phyloP scores from a whole-genome alignment of 1,284 basidiomycete genomes.

The Rhizoctonia solani region DNA sequence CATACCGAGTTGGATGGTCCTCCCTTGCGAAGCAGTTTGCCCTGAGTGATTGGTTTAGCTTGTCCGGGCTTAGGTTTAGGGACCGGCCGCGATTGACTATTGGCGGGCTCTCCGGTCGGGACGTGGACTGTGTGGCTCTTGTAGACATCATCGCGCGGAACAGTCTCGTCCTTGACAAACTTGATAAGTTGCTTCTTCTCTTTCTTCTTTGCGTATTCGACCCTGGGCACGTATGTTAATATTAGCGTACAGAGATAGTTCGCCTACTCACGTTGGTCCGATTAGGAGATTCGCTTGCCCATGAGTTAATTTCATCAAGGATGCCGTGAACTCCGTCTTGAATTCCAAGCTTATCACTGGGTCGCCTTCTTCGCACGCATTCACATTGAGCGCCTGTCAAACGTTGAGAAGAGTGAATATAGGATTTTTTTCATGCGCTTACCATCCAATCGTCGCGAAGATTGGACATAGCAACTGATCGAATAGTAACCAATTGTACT shows the following conservation, averaged over 20 bases:
- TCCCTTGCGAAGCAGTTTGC: conserved; percentile 78
- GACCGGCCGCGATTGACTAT: conserved; percentile 79
- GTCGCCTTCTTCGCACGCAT: conserved; percentile 89
- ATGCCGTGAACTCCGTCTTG: conserved; percentile 93
- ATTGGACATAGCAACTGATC: conserved; percentile 82
- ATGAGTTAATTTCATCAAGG: conserved; percentile 80
- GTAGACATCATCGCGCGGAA: conserved; percentile 83
- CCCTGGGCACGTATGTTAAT: conserved; percentile 50
- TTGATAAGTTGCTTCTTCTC: conserved; percentile 91
- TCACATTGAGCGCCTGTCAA: conserved; percentile 69
- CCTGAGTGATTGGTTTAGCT: conserved; percentile 81
- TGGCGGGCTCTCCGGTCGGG: conserved; percentile 82
- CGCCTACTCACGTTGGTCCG: conserved; percentile 66
- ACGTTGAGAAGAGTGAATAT: not conserved
- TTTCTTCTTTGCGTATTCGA: conserved; percentile 95
- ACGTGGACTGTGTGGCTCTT: conserved; percentile 94
- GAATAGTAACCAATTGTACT: conserved; percentile 86
- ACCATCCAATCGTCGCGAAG: conserved; percentile 96
- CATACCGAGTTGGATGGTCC: conserved; percentile 64
- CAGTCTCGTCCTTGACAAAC: conserved; percentile 86
- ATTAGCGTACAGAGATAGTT: conserved; percentile 1
- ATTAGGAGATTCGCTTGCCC: conserved; percentile 77
- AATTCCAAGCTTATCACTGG: conserved; percentile 89
- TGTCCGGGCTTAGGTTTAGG: conserved; percentile 86
- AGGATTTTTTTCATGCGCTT: conserved; percentile 41